Percentiles rank a stretch among this genome's conserved stretches.
phyloP scores from a whole-genome alignment of 352 stramenopile species.

The Porosira glacialis region DNA sequence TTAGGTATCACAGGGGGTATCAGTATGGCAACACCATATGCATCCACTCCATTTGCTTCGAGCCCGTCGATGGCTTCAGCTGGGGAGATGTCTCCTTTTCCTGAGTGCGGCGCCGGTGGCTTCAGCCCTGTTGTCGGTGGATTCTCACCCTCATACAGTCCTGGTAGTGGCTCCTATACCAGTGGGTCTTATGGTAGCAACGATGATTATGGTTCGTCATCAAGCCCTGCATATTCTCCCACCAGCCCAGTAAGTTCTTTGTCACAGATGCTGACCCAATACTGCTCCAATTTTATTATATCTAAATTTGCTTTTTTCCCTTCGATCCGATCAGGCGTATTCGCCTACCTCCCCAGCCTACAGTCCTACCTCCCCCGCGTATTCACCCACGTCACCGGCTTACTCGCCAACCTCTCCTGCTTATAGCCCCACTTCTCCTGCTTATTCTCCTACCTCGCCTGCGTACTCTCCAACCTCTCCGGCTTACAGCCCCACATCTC shows the following conservation, averaged over 20 bases:
- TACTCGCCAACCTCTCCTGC: no score
- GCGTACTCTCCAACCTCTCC: conserved; percentile 81
- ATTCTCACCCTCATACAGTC: conserved; percentile 82
- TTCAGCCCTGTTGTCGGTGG: conserved; percentile 88
- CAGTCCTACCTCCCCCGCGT: conserved; percentile 68
- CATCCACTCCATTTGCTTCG: conserved; percentile 73
- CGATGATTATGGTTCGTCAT: conserved; percentile 43
- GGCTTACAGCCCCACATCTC: conserved; percentile 84
- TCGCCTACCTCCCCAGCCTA: conserved; percentile 87
- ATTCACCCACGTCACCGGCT: no score
- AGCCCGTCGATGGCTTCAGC: conserved; percentile 74
- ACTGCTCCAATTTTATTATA: no score
- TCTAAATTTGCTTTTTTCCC: no score
- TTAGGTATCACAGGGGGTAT: conserved; percentile 86
- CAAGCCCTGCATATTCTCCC: conserved; percentile 39
- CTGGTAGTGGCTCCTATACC: conserved; percentile 68
- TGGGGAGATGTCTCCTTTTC: conserved; percentile 85
- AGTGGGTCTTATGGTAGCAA: conserved; percentile 68
- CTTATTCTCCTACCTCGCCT: no score
- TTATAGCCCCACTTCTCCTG: conserved; percentile 83
- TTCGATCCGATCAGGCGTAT: no score
- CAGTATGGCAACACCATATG: conserved; percentile 80
- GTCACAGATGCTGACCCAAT: no score
- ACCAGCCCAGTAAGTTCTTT: conserved; percentile 70
- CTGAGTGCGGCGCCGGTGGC: conserved; percentile 82